phyloP scores from a whole-genome alignment of 2,329 filamentous ascomycete genomes.

The Nemania diffusa region DNA sequence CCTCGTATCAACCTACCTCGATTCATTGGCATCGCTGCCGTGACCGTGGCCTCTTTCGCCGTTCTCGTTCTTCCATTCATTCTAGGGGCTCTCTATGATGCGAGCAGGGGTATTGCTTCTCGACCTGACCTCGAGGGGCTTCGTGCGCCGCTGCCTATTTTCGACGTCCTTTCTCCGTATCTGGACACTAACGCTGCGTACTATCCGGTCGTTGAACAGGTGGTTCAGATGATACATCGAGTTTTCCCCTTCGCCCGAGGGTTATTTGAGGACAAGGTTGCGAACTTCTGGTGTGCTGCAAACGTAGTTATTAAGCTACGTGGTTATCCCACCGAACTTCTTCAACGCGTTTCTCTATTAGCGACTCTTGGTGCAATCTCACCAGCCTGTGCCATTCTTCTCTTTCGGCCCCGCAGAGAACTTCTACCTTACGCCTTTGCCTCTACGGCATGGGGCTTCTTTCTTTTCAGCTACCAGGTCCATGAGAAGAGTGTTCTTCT shows the following conservation, averaged over 20 bases:
- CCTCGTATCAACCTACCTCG: constrained; percentile 74
- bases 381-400: constrained; percentile 81
- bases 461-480: constrained; percentile 96
- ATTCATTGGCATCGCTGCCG: constrained; percentile 78
- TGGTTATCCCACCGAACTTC: constrained; percentile 73
- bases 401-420: constrained; percentile 79
- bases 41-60: constrained; percentile 78
- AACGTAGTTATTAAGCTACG: constrained; percentile 91
- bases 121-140: constrained; percentile 66
- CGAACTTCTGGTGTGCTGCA: constrained; percentile 95
- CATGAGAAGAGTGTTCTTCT: constrained; percentile 97
- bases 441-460: constrained; percentile 93
- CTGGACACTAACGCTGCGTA: constrained; percentile 74
- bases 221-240: constrained; percentile 87
- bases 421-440: constrained; percentile 84
- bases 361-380: constrained; percentile 81
- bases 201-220: constrained; percentile 80
- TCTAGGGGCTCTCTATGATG: constrained; percentile 75
- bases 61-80: constrained; percentile 81
- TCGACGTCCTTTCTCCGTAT: constrained; percentile 65
- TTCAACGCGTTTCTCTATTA: constrained; percentile 80
- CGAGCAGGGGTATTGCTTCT: constrained; percentile 69
- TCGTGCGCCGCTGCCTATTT: constrained; percentile 71
- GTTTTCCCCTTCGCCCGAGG: constrained; percentile 96
- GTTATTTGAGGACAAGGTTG: constrained; percentile 97